Percentiles rank a stretch among this genome's conserved stretches.
phyloP scores from a whole-genome alignment of 192 early-diverging fungal genomes.

The Podila epicladia region DNA sequence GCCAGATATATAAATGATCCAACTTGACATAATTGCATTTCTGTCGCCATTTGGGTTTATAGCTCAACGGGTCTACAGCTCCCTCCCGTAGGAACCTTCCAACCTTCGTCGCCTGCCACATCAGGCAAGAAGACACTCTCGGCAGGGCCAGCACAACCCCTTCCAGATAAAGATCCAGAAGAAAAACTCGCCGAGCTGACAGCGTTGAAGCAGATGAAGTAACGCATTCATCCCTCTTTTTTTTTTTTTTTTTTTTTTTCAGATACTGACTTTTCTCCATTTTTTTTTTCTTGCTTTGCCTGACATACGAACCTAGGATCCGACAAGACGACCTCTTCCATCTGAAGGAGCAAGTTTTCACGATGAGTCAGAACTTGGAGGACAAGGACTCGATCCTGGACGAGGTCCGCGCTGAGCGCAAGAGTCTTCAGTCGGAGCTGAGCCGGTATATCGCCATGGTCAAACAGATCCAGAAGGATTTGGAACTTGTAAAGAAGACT shows the following conservation, averaged over 20 bases:
- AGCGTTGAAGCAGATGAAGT: conserved; percentile 44
- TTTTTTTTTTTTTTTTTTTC: background rate
- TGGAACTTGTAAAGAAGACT: conserved; percentile 17
- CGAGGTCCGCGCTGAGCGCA: conserved; percentile 29
- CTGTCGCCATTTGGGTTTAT: too few relatives aligned
- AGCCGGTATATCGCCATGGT: conserved; percentile 36
- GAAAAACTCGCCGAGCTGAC: conserved; percentile 35
- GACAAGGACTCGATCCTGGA: conserved; percentile 38
- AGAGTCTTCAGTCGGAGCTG: conserved; percentile 32
- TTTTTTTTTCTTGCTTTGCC: background rate
- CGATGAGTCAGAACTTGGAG: conserved; percentile 21
- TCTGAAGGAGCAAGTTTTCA: conserved; percentile 30
- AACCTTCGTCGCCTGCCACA: background rate
- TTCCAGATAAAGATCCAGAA: conserved; percentile 31
- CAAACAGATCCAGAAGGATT: conserved; percentile 40
- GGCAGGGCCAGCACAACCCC: background rate
- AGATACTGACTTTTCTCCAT: background rate
- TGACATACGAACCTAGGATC: conserved; percentile 1
- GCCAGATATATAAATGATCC: too few relatives aligned
- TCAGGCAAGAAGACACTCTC: background rate
- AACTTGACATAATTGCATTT: too few relatives aligned
- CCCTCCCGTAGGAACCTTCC: background rate
- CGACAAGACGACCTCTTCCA: conserved; percentile 39
- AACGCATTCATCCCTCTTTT: background rate
- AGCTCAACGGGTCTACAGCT: too few relatives aligned